Evolutionary conservation across 140 eudicot species (phyloP).

Genomic region (Anethum foeniculum): DNA sequence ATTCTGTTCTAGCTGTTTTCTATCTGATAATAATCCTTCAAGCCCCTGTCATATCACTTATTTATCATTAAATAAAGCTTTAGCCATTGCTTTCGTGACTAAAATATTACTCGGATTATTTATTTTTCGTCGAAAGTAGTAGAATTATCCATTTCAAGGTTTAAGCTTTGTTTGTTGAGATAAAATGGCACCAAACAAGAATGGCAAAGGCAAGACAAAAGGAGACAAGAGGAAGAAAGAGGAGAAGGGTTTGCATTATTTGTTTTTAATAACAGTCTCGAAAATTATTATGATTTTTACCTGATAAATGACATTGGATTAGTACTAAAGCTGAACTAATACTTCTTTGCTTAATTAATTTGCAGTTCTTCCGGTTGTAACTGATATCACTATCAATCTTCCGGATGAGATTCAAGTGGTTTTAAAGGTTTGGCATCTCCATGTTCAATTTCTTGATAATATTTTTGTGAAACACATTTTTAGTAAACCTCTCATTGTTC

Average conservation of each 20-base stretch:
- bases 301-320: neutral
- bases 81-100: neutral
- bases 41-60: neutral
- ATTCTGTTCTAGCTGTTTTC: neutral
- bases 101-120: neutral
- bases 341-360: neutral
- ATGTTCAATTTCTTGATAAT: neutral
- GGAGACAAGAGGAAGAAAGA: conserved; percentile 16
- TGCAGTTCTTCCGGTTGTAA: conserved; percentile 76
- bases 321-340: neutral
- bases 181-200: conserved; percentile 14
- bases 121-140: neutral
- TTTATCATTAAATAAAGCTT: neutral
- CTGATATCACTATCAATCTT: conserved; percentile 78
- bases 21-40: neutral
- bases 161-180: neutral
- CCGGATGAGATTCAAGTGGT: conserved; percentile 86
- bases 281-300: neutral
- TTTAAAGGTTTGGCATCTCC: conserved; percentile 55
- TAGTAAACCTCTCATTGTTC: neutral
- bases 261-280: neutral
- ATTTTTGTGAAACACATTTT: neutral
- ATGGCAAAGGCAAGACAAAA: conserved; percentile 10
- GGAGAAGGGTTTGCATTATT: conserved; percentile 10
- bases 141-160: neutral